These are phyloP conservation scores for Phytophthora tentaculata DNA, from an alignment of 352 stramenopile genomes.

Conservation along the genomic window DNA sequence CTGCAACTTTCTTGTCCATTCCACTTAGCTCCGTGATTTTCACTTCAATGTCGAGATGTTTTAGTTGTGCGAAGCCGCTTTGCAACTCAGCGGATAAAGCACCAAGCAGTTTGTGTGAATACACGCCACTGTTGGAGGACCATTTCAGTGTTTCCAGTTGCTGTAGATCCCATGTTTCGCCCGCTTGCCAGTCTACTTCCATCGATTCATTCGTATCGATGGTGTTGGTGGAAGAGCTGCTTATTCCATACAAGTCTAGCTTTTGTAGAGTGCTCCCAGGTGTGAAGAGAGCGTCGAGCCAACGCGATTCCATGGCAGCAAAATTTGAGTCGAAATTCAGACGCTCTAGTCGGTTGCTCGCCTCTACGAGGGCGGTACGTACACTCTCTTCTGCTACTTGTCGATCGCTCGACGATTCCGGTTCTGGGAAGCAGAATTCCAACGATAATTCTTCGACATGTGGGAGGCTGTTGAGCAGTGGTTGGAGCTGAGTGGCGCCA, in stretches of 20 bases:
- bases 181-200: constrained; percentile 33
- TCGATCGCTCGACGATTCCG: constrained; percentile 1
- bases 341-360: constrained; percentile 42
- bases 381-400: constrained; percentile 27
- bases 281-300: constrained; percentile 66
- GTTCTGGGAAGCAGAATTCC: constrained; percentile 59
- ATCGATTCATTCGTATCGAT: constrained; percentile 12
- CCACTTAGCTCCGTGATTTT: constrained; percentile 12
- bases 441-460: constrained; percentile 53
- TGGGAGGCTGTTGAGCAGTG: constrained; percentile 46
- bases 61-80: constrained; percentile 55
- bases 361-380: constrained; percentile 41
- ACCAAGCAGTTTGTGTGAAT: constrained; percentile 41
- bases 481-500: constrained; percentile 40
- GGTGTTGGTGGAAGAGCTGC: constrained; percentile 1
- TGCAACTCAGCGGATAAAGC: constrained; percentile 55
- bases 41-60: constrained; percentile 53
- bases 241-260: constrained; percentile 34
- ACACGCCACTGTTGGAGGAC: constrained; percentile 18
- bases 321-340: constrained; percentile 70
- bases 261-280: constrained; percentile 53
- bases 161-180: constrained; percentile 54
- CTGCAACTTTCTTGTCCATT: constrained; percentile 20
- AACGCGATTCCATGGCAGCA: constrained; percentile 42
- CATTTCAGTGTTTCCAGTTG: constrained; percentile 48